These are phyloP conservation scores for Cinchona pubescens DNA, from an alignment of 257 asterid species.

Conservation along the genomic window DNA sequence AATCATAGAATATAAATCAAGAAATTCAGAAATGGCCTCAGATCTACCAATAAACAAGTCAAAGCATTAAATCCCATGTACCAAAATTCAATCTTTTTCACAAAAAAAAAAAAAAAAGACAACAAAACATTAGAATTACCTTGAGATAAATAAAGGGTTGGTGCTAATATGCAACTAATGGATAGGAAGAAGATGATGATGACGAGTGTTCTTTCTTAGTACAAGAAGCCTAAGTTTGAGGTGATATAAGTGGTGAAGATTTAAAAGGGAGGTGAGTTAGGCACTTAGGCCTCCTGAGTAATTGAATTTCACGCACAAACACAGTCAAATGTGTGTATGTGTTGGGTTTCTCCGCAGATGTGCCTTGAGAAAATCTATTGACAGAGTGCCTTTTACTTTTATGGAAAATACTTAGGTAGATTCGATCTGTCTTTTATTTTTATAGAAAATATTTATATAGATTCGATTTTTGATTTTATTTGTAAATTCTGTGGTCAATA, in stretches of 20 bases:
- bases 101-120: neutral
- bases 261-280: too few relatives aligned
- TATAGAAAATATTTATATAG: too few relatives aligned
- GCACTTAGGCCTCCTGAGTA: neutral
- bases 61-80: slow-evolving; percentile 1
- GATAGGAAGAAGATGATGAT: neutral
- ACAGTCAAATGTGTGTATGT: slow-evolving; percentile 11
- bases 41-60: slow-evolving; percentile 14
- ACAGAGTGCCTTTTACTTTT: slow-evolving; percentile 4
- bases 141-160: neutral
- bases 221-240: neutral
- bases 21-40: neutral
- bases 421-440: too few relatives aligned
- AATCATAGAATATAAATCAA: neutral
- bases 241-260: neutral
- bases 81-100: neutral
- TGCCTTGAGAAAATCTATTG: slow-evolving; percentile 26
- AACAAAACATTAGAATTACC: slow-evolving; percentile 8
- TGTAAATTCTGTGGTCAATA: too few relatives aligned
- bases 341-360: slow-evolving; percentile 22
- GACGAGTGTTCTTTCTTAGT: neutral
- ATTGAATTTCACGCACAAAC: slow-evolving; percentile 25
- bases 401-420: too few relatives aligned
- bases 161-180: neutral
- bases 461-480: too few relatives aligned